Conservation (phyloP, 306 rosid species). For the Cicer bijugum region DNA sequence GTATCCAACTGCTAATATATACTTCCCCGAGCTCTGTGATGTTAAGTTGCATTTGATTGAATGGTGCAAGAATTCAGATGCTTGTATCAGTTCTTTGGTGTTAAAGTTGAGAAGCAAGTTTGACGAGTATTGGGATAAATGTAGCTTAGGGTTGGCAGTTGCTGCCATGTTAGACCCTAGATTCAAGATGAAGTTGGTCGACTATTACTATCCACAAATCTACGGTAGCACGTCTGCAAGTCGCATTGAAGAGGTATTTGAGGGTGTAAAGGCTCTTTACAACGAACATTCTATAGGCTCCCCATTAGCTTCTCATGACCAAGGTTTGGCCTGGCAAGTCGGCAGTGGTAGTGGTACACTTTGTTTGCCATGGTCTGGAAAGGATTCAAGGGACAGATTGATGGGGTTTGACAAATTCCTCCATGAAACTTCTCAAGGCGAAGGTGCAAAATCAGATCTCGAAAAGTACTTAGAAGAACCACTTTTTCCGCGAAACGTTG, state of each 20-base stretch:
- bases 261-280: conserved; percentile 79
- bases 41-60: conserved; percentile 81
- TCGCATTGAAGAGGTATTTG: conserved; percentile 69
- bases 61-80: conserved; percentile 89
- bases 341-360: conserved; percentile 58
- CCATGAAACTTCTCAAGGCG: conserved; percentile 79
- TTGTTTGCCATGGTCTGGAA: conserved; percentile 55
- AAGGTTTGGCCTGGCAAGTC: conserved; percentile 77
- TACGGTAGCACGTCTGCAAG: conserved; percentile 65
- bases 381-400: conserved; percentile 82
- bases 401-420: conserved; percentile 93
- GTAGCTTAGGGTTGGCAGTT: conserved; percentile 87
- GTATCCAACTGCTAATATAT: conserved; percentile 75
- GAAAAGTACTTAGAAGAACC: conserved; percentile 98
- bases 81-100: conserved; percentile 66
- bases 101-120: conserved; percentile 77
- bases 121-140: conserved; percentile 93
- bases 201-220: conserved; percentile 85
- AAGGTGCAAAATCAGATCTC: conserved; percentile 80
- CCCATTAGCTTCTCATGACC: conserved; percentile 78
- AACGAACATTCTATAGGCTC: conserved; percentile 82
- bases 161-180: conserved; percentile 95
- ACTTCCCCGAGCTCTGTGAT: conserved; percentile 92
- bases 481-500: conserved; percentile 83
- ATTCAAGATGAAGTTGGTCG: conserved; percentile 91